Percentiles rank a stretch among this genome's conserved stretches.
phyloP scores from a whole-genome alignment of 1,284 basidiomycete species.

The Ustilago nuda region DNA sequence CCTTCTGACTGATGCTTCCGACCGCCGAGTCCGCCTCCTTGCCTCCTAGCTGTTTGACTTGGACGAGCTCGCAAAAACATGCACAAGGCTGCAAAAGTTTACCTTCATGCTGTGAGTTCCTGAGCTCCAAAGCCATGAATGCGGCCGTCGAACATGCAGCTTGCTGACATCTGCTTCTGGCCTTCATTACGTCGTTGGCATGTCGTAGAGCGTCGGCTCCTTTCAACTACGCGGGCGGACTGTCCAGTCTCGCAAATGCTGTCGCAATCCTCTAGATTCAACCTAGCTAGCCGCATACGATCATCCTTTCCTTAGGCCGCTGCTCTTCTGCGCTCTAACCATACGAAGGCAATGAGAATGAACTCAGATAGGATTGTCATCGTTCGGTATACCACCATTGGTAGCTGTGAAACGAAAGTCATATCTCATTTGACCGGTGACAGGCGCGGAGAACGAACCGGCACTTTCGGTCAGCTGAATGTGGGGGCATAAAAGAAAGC shows the following conservation, averaged over 20 bases:
- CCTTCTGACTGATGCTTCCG: background rate
- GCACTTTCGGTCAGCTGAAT: background rate
- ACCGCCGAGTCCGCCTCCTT: background rate
- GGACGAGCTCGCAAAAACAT: conserved; percentile 1
- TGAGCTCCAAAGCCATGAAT: background rate
- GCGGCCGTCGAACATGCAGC: background rate
- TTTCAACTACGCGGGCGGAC: background rate
- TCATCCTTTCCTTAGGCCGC: background rate
- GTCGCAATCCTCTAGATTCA: conserved; percentile 2
- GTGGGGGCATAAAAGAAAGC: background rate
- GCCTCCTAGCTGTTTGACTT: conserved; percentile 2
- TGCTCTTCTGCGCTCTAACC: background rate
- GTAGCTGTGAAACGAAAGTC: background rate
- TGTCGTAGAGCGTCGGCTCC: background rate
- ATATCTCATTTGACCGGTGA: background rate
- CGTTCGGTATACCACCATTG: background rate
- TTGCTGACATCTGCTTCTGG: background rate
- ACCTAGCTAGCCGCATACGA: background rate
- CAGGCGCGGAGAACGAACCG: background rate
- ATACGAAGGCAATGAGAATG: background rate
- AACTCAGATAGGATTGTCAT: background rate
- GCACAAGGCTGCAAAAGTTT: background rate
- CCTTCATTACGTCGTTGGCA: background rate
- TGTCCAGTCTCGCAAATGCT: conserved; percentile 5
- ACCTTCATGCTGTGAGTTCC: conserved; percentile 7